These are phyloP conservation scores for Mortierella hygrophila DNA, from an alignment of 192 early-diverging fungal genomes.

Conservation along the genomic window DNA sequence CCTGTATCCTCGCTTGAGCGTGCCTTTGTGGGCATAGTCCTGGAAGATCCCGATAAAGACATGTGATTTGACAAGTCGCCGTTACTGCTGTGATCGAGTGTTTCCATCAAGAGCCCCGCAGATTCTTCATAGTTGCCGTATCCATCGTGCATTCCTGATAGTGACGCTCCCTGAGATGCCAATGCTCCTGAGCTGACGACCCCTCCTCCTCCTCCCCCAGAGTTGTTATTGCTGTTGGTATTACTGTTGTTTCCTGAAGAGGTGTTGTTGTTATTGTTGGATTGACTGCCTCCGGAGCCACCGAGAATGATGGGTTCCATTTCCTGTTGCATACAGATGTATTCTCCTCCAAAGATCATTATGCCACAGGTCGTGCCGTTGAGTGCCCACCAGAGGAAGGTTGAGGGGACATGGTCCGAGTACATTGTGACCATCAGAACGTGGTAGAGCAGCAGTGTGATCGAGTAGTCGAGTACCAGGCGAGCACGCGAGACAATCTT, in stretches of 20 bases:
- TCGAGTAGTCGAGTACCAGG: constrained; percentile 82
- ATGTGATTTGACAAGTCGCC: background rate
- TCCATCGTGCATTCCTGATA: constrained; percentile 19
- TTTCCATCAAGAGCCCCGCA: constrained; percentile 33
- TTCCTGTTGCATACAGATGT: constrained; percentile 84
- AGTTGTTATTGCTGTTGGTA: constrained; percentile 6
- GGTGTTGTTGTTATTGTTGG: background rate
- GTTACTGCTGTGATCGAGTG: constrained; percentile 12
- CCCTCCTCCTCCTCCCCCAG: background rate
- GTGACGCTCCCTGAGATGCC: constrained; percentile 23
- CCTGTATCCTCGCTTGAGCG: constrained; percentile 32
- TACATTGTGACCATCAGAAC: constrained; percentile 69
- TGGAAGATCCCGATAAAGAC: background rate
- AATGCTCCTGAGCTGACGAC: constrained; percentile 14
- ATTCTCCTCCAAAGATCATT: constrained; percentile 83
- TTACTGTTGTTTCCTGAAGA: background rate
- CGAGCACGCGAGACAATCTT: constrained; percentile 81
- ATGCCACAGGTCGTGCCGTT: constrained; percentile 64
- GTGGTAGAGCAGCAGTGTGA: constrained; percentile 81
- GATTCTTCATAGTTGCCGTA: constrained; percentile 32
- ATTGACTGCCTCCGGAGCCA: background rate
- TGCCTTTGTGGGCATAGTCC: constrained; percentile 38
- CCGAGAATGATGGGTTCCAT: constrained; percentile 79
- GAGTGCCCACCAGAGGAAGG: constrained; percentile 77
- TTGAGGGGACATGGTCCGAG: constrained; percentile 69